phyloP scores from a whole-genome alignment of 176 grass and related monocot species.

The Urochloa ruziziensis region DNA sequence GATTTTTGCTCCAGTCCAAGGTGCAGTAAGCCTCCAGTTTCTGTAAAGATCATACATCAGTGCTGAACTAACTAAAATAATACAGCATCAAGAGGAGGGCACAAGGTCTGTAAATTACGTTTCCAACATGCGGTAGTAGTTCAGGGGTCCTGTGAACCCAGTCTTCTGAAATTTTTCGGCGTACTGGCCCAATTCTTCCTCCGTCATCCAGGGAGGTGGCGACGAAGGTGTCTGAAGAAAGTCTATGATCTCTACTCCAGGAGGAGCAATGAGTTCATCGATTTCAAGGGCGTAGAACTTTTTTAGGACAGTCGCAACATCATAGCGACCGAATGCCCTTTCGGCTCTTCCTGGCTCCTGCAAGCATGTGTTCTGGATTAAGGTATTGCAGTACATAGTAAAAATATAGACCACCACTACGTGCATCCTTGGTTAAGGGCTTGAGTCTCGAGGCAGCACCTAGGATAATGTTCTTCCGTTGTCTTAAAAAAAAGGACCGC shows the following conservation, averaged over 20 bases:
- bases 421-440: not conserved
- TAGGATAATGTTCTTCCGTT: not conserved
- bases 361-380: not conserved
- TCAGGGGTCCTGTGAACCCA: constrained; percentile 70
- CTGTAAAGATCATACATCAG: constrained; percentile 30
- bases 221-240: constrained; percentile 44
- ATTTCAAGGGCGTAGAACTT: constrained; percentile 51
- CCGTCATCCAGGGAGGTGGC: constrained; percentile 49
- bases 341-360: constrained; percentile 68
- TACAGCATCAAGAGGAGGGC: not conserved
- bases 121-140: constrained; percentile 63
- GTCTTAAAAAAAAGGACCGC: not conserved
- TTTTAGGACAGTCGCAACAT: constrained; percentile 50
- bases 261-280: constrained; percentile 39
- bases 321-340: constrained; percentile 50
- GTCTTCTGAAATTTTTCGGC: constrained; percentile 59
- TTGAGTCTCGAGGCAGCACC: not conserved
- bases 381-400: not conserved
- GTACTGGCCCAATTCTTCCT: constrained; percentile 51
- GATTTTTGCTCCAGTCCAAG: constrained; percentile 55
- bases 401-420: not conserved
- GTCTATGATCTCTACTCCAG: constrained; percentile 69
- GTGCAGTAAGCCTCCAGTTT: constrained; percentile 52
- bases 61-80: not conserved
- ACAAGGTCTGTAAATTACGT: constrained; percentile 12